Evolutionary conservation across 23 red algal species (phyloP), one percentile per base, ranked within the genome.

Genomic region (Gracilariopsis chorda): DNA sequence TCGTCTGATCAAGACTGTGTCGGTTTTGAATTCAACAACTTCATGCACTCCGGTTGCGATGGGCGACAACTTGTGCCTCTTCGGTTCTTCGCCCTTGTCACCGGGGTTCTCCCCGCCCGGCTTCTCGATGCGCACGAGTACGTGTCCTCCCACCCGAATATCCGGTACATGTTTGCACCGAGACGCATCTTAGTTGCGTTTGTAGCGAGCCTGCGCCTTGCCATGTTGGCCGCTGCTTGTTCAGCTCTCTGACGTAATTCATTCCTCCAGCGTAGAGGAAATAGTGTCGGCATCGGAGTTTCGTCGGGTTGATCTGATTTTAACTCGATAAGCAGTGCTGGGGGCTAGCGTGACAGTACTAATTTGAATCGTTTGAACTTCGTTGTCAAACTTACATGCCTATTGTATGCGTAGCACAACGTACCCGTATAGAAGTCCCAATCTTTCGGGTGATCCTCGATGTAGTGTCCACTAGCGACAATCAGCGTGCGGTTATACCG

Each of bases 351-450:
- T 25, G 37, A 11, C 46, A 80, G 37, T 57, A 80, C 75, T 35
- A 80, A 57, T 24, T 80, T 42, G 46, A 80, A 80, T 49, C 30
- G 44, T n/a, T 28, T 57, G n/a, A 42, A 42, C 21, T 29, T 28
- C 19, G 72, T 80, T 52, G 41, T 42, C 13, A 40, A 35, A 57
- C 24, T 4, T 17, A 57, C 19, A 29, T 57, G 46, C 43, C 49
- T 52, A 49, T 80, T 80, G 75, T 80, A 80, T 51, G 75, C 75
- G 49, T 55, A 80, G 37, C 10, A 32, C 49, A 55, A 55, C 34
- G 75, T 47, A 16, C 49, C 49, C 14, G 49, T 55, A 53, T 80
- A 80, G 20, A 42, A 4, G 7, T 80, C 41, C 49, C 41, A 57
- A 47, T 80, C 75, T 28, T 21, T 24, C 45, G 34, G 75, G 25